Conservation (phyloP, 192 early-diverging fungal genomes). For the Thoreauomyces humboldtii region DNA sequence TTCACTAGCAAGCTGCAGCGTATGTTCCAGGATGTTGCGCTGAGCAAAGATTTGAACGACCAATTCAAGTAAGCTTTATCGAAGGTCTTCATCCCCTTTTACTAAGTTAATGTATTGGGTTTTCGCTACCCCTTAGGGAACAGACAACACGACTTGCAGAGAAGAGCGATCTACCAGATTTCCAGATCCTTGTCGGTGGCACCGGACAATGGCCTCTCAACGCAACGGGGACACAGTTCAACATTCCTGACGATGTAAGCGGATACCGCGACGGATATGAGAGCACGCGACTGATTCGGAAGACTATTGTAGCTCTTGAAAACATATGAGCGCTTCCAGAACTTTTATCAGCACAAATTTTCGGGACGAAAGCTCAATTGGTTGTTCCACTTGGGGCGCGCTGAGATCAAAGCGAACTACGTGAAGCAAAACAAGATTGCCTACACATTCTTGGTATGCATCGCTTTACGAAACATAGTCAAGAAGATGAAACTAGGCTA, state of each 20-base stretch:
- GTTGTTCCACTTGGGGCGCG: constrained; percentile 89
- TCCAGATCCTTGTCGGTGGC: constrained; percentile 82
- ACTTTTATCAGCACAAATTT: constrained; percentile 87
- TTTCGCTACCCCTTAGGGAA: constrained; percentile 24
- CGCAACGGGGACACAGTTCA: constrained; percentile 73
- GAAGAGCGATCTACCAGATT: constrained; percentile 60
- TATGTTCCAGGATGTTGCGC: constrained; percentile 93
- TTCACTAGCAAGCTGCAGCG: constrained; percentile 91
- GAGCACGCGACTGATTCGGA: neutral
- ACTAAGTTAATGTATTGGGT: neutral
- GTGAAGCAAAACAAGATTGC: constrained; percentile 69
- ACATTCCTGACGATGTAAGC: constrained; percentile 79
- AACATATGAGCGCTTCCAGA: constrained; percentile 79
- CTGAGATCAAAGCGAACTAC: constrained; percentile 90
- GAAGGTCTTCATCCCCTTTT: neutral
- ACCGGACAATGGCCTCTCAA: constrained; percentile 89
- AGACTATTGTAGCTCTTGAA: constrained; percentile 61
- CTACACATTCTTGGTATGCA: constrained; percentile 69
- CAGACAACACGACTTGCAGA: constrained; percentile 46
- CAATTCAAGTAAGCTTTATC: constrained; percentile 67
- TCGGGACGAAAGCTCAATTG: constrained; percentile 89
- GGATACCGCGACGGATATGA: neutral
- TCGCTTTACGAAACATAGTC: neutral
- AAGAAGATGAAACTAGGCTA: neutral
- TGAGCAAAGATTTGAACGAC: constrained; percentile 88